Evolutionary conservation across 306 rosid genomes (phyloP), one percentile per base, ranked within the genome.

Genomic region (Pterocarpus macrocarpus): DNA sequence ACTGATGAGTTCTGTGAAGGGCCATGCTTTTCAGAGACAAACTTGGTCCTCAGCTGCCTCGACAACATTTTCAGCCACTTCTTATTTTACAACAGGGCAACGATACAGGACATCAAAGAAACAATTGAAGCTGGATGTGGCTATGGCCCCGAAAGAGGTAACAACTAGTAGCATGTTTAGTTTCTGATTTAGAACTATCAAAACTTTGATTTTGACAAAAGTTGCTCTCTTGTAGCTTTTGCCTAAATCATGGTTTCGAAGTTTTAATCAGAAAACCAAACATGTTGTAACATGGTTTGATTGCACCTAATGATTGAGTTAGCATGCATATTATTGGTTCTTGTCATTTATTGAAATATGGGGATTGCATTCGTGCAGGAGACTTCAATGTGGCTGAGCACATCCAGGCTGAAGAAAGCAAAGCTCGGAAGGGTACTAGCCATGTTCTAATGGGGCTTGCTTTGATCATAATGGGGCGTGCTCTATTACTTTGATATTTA

Each of bases 91-190:
- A 95, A 95, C 56, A 88, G 66, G 63, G 99, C 97, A 73, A 91
- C 97, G 0, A 80, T 93, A 36, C 65, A 73, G 17, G 99, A 91
- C 57, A 69, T 95, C 45, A 83, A 80, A 71, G 89, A 88, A 10
- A 95, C 94, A 1, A 9, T 95, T 78, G 69, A 78, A 2, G 91
- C 95, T 50, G 97, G 71, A 7, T 95, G 99, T 83, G 97, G 95
- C 33, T 85, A 85, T 56, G 97, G 99, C 35, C 87, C 90, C 1
- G 80, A 90, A 73, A 87, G 97, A 92, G 99, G 99, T 90, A 41
- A 16, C 12, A 58, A 56, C 33, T 28, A 44, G 12, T 45, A 11
- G 17, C 33, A 0, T 67, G 7, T 1, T 32, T 62, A 22, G 28
- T 22, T 22, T 22, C 28, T 22, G 28, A 22, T 22, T 22, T 22